These are phyloP conservation scores for Phytopythium aichiense DNA, from an alignment of 352 stramenopile species.

Conservation along the genomic window DNA sequence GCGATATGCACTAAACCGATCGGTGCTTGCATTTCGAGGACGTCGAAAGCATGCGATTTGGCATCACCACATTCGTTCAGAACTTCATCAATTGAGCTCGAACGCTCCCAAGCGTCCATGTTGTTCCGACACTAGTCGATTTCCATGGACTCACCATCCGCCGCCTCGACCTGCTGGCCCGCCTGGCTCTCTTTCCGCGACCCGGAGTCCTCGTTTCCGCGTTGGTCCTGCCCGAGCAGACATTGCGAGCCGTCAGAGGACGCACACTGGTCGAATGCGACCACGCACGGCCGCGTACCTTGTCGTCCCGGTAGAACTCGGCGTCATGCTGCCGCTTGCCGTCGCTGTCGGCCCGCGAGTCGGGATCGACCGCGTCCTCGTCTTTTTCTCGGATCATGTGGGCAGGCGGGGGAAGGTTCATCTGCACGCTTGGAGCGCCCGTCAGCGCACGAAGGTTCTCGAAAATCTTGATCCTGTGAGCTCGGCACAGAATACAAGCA, in stretches of 20 bases:
- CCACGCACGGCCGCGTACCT: slow-evolving; percentile 22
- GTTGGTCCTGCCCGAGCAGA: slow-evolving; percentile 31
- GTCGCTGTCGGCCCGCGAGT: slow-evolving; percentile 68
- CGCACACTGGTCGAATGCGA: background rate
- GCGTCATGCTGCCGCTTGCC: slow-evolving; percentile 70
- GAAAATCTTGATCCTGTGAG: slow-evolving; percentile 76
- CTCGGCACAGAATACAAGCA: slow-evolving; percentile 3
- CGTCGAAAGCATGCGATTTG: background rate
- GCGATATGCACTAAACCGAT: background rate
- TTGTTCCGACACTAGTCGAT: slow-evolving; percentile 32
- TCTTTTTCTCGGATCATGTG: slow-evolving; percentile 77
- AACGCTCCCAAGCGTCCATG: background rate
- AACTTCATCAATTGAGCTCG: background rate
- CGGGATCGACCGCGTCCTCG: slow-evolving; percentile 64
- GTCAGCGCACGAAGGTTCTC: slow-evolving; percentile 72
- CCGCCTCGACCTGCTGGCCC: slow-evolving; percentile 35
- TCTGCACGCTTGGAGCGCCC: slow-evolving; percentile 78
- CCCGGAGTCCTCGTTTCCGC: slow-evolving; percentile 41
- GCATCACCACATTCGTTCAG: background rate
- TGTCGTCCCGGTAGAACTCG: slow-evolving; percentile 81
- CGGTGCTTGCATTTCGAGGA: background rate
- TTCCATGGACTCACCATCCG: slow-evolving; percentile 68
- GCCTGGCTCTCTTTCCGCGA: slow-evolving; percentile 13
- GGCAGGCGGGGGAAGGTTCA: slow-evolving; percentile 64
- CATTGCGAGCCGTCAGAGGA: background rate